Evolutionary conservation across 805 yeast species (phyloP), one percentile per base, ranked within the genome.

Genomic region (Starmera caribaea): DNA sequence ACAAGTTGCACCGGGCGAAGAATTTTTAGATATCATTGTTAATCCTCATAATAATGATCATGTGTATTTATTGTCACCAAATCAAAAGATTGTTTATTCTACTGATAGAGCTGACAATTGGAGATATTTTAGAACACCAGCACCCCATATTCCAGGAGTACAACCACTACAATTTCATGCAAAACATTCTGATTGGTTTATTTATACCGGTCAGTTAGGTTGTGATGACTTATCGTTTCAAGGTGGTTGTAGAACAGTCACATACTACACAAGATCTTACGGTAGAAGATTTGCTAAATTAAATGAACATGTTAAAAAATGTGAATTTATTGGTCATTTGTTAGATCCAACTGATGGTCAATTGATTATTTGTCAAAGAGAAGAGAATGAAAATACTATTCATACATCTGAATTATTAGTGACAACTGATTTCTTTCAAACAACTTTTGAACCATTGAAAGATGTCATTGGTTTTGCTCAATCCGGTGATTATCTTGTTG

Each of bases 401-500:
- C 56, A 52, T 29, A 50, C 54, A 16, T 42, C 61, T 8, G 59
- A 59, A 32, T 54, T 74, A 37, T 51, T 54, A 30, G 47, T 51
- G 15, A 43, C 55, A 11, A 44, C 44, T 26, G 53, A 51, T 36
- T 54, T 46, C 46, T 53, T 54, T 32, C 33, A 39, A 21, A 39
- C 45, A 5, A 59, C 64, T 5, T 57, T 50, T 12, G 65, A 59
- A 0, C 51, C 73, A 3, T 74, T 81, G 50, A 76, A 75, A 3
- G 62, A 71, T 37, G 74, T 83, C 30, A 73, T 82, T 34, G 96
- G 95, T 0, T 79, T 76, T 47, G 87, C 92, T 15, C 65, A 77
- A 29, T 75, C 79, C 15, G 82, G 83, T 17, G 79, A 74, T 26
- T 90, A 73, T 50, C 63, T 84, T 17, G 74, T 90, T 26, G 88